These are phyloP conservation scores for Sordaria brevicollis DNA, from an alignment of 495 filamentous ascomycete species.

Conservation along the genomic window DNA sequence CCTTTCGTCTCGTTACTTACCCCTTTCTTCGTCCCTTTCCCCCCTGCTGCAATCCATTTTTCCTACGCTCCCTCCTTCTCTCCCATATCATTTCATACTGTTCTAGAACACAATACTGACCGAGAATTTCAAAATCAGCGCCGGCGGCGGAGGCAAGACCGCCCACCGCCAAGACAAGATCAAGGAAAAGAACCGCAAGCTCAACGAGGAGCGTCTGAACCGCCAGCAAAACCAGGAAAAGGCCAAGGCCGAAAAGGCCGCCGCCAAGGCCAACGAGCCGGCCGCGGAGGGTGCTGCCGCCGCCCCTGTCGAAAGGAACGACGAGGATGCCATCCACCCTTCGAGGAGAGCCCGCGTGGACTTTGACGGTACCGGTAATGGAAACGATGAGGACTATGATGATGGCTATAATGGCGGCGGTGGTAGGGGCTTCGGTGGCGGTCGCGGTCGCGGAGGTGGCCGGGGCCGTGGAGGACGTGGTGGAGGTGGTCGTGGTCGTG, in stretches of 20 bases:
- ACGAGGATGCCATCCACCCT: constrained; percentile 18
- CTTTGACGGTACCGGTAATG: constrained; percentile 3
- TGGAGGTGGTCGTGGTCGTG: constrained; percentile 4
- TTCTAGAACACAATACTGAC: background rate
- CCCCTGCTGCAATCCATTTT: background rate
- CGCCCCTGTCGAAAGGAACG: constrained; percentile 9
- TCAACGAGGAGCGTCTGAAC: constrained; percentile 66
- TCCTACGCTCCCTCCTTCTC: too few species aligned
- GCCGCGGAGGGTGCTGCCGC: background rate
- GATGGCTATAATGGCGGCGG: background rate
- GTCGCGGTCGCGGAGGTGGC: background rate
- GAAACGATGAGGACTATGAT: background rate
- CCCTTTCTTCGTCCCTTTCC: background rate
- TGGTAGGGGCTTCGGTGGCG: background rate
- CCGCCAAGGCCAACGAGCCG: constrained; percentile 18
- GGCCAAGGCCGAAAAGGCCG: constrained; percentile 41
- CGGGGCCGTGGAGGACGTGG: constrained; percentile 7
- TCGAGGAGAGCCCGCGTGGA: constrained; percentile 16
- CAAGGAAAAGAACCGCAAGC: constrained; percentile 65
- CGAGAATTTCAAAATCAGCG: constrained; percentile 28
- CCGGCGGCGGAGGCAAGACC: constrained; percentile 77
- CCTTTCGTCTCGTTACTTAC: background rate
- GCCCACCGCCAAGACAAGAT: constrained; percentile 63
- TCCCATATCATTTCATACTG: background rate
- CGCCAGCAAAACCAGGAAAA: constrained; percentile 39